Conservation (phyloP, 768 basidiomycete genomes). For the Heimioporus sp. region DNA sequence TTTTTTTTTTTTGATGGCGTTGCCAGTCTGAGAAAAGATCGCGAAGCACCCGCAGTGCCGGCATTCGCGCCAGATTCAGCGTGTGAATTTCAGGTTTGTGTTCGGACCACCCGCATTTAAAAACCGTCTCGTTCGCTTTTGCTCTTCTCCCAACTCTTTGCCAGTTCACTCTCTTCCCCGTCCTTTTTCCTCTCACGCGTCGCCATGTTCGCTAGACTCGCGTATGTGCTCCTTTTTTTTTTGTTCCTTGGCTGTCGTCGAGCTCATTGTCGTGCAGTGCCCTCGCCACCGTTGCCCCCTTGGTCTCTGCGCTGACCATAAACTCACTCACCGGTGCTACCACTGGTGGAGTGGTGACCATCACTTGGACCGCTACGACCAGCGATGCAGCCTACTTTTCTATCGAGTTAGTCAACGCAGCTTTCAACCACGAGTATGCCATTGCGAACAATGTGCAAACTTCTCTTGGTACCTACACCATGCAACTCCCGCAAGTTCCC, state of each 20-base stretch:
- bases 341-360: conserved; percentile 36
- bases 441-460: conserved; percentile 55
- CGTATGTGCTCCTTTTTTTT: conserved; percentile 28
- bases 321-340: conserved; percentile 33
- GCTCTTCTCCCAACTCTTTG: conserved; percentile 1
- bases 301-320: conserved; percentile 46
- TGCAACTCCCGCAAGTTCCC: conserved; percentile 49
- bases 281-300: conserved; percentile 44
- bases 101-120: conserved; percentile 18
- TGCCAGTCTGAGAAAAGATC: conserved; percentile 13
- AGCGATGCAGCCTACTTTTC: conserved; percentile 44
- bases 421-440: conserved; percentile 53
- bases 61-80: conserved; percentile 17
- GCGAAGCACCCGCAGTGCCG: conserved; percentile 9
- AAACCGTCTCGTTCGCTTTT: conserved; percentile 3
- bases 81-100: conserved; percentile 19
- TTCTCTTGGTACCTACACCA: conserved; percentile 26
- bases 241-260: background rate
- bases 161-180: conserved; percentile 15
- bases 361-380: conserved; percentile 45
- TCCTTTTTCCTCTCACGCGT: conserved; percentile 10
- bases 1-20: background rate
- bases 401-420: conserved; percentile 45
- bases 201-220: conserved; percentile 52
- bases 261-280: conserved; percentile 27